phyloP scores from a whole-genome alignment of 2,329 filamentous ascomycete species.

The Sporothrix curviconia region DNA sequence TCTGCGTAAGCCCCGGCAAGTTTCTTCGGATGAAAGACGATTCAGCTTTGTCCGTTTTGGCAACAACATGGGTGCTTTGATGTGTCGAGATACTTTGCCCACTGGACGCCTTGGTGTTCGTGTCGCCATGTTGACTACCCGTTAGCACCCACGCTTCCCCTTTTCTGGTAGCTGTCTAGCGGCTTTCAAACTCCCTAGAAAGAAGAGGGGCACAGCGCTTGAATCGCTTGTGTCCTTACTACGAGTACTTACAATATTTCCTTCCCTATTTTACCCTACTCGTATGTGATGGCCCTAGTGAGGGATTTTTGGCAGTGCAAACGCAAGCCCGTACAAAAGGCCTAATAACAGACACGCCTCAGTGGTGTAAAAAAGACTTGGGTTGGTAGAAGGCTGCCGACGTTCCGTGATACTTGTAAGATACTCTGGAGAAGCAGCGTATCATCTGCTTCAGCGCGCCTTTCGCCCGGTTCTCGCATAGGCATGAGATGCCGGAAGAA shows the following conservation, averaged over 20 bases:
- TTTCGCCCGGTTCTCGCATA: background rate
- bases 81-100: too few relatives aligned
- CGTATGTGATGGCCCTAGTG: too few relatives aligned
- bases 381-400: background rate
- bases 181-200: background rate
- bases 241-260: too few relatives aligned
- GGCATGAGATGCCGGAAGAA: background rate
- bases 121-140: background rate
- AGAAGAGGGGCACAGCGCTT: background rate
- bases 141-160: background rate
- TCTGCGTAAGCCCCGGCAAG: too few relatives aligned
- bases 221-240: too few relatives aligned
- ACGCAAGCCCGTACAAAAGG: too few relatives aligned
- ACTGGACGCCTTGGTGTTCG: background rate
- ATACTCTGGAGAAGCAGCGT: background rate
- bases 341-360: too few relatives aligned
- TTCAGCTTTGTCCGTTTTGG: too few relatives aligned
- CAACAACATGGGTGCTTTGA: too few relatives aligned
- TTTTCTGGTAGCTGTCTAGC: background rate
- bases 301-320: background rate
- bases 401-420: too few relatives aligned
- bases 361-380: background rate
- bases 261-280: too few relatives aligned
- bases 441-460: background rate
- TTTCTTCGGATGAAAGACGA: too few relatives aligned